Evolutionary conservation across 257 asterid species (phyloP).

Genomic region (Gentiana straminea): DNA sequence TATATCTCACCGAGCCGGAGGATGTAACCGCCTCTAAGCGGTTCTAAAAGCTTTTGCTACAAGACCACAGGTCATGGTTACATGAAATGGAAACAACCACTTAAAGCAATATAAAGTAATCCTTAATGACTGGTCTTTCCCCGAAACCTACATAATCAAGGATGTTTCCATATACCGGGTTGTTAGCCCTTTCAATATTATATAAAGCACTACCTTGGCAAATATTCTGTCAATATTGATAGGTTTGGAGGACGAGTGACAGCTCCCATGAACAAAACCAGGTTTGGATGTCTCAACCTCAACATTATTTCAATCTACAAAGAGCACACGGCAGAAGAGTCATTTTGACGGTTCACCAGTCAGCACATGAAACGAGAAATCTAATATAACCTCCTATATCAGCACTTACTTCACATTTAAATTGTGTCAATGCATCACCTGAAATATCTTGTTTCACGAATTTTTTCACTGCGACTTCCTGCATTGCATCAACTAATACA

Average conservation of each 20-base stretch:
- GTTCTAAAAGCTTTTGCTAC: no score
- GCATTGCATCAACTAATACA: slow-evolving; percentile 19
- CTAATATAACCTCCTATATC: background rate
- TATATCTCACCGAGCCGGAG: no score
- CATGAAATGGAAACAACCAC: no score
- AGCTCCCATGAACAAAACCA: slow-evolving; percentile 98
- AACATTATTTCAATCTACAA: slow-evolving; percentile 86
- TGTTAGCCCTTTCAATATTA: no score
- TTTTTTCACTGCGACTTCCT: slow-evolving; percentile 99
- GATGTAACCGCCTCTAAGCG: no score
- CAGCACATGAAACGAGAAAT: background rate
- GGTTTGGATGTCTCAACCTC: slow-evolving; percentile 96
- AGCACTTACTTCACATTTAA: slow-evolving; percentile 71
- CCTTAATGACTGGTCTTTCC: no score
- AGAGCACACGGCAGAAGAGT: slow-evolving; percentile 6
- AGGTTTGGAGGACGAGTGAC: slow-evolving; percentile 88
- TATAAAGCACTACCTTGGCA: slow-evolving; percentile 56
- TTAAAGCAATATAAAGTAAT: no score
- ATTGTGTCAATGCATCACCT: slow-evolving; percentile 82
- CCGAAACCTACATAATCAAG: no score
- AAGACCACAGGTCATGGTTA: no score
- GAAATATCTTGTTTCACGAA: slow-evolving; percentile 97
- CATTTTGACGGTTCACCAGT: slow-evolving; percentile 1
- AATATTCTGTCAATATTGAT: slow-evolving; percentile 88
- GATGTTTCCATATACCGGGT: no score